These are phyloP conservation scores for Scytalidium lignicola DNA, from an alignment of 2,329 filamentous ascomycete genomes.

Conservation along the genomic window DNA sequence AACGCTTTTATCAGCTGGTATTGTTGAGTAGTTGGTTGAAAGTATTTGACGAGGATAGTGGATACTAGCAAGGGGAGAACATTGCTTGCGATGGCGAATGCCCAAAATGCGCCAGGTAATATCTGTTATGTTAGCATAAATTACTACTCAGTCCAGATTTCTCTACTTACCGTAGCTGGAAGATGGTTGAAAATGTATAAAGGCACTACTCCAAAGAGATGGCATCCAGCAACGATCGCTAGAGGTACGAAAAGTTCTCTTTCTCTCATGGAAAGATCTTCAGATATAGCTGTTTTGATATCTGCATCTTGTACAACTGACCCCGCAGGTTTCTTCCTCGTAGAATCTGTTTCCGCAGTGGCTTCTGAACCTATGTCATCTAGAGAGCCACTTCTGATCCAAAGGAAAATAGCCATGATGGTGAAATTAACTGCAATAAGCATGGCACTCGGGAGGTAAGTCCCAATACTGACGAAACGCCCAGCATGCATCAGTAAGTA, in stretches of 20 bases:
- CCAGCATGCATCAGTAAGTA: slow-evolving; percentile 89
- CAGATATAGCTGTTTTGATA: slow-evolving; percentile 18
- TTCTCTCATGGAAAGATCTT: slow-evolving; percentile 20
- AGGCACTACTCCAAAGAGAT: slow-evolving; percentile 74
- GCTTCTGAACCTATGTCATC: slow-evolving; percentile 4
- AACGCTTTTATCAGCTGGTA: slow-evolving; percentile 80
- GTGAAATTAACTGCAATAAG: slow-evolving; percentile 90
- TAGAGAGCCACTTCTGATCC: slow-evolving; percentile 73
- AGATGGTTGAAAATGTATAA: slow-evolving; percentile 82
- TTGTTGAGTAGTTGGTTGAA: slow-evolving; percentile 59
- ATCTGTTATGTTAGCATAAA: slow-evolving; percentile 36
- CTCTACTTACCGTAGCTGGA: slow-evolving; percentile 49
- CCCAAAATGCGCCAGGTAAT: slow-evolving; percentile 52
- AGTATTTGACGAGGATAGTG: slow-evolving; percentile 44
- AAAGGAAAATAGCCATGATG: slow-evolving; percentile 90
- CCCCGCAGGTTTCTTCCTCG: slow-evolving; percentile 27
- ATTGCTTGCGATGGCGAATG: slow-evolving; percentile 51
- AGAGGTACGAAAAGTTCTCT: slow-evolving; percentile 68
- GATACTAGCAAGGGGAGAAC: slow-evolving; percentile 54
- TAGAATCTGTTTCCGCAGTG: slow-evolving; percentile 20
- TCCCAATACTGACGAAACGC: slow-evolving; percentile 95
- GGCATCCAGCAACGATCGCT: slow-evolving; percentile 63
- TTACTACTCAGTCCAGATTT: not conserved
- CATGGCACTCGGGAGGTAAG: slow-evolving; percentile 97
- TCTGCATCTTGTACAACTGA: slow-evolving; percentile 15